These are phyloP conservation scores for Mycena pura DNA, from an alignment of 768 basidiomycete species.

Conservation along the genomic window DNA sequence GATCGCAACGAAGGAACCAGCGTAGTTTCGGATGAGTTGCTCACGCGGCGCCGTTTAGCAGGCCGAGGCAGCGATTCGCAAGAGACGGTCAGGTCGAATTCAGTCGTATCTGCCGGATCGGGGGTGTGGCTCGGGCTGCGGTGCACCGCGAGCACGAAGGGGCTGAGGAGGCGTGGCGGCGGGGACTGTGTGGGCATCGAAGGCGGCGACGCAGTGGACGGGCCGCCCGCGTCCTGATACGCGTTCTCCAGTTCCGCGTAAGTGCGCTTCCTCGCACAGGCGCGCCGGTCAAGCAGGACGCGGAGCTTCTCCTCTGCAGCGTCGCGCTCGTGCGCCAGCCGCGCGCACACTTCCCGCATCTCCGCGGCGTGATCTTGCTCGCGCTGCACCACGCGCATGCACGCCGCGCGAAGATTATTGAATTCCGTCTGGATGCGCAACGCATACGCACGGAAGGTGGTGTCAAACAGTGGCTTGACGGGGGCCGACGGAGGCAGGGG, in stretches of 20 bases:
- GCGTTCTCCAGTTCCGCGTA: slow-evolving; percentile 10
- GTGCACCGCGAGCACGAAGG: slow-evolving; percentile 20
- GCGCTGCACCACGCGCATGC: slow-evolving; percentile 34
- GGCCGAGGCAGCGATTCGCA: slow-evolving; percentile 17
- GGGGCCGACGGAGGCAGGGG: slow-evolving; percentile 12
- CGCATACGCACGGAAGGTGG: slow-evolving; percentile 36
- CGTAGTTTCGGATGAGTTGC: slow-evolving; percentile 1
- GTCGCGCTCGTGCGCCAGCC: slow-evolving; percentile 43
- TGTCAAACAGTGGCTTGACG: slow-evolving; percentile 34
- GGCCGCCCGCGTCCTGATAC: background rate
- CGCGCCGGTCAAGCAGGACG: slow-evolving; percentile 32
- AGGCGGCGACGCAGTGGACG: slow-evolving; percentile 14
- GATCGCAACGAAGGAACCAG: background rate
- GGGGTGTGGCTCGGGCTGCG: slow-evolving; percentile 18
- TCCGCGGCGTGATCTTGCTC: slow-evolving; percentile 41
- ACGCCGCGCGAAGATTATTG: slow-evolving; percentile 37
- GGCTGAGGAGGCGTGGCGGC: slow-evolving; percentile 22
- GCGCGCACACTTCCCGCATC: slow-evolving; percentile 38
- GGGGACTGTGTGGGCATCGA: slow-evolving; percentile 19
- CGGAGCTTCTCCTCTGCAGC: slow-evolving; percentile 38
- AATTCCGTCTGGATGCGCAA: slow-evolving; percentile 40
- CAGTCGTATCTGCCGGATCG: slow-evolving; percentile 18
- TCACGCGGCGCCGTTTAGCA: slow-evolving; percentile 16
- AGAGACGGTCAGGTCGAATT: slow-evolving; percentile 18
- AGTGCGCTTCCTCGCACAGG: slow-evolving; percentile 15